Conservation (phyloP, 148 eudicot species). For the Amaranthus palmeri region DNA sequence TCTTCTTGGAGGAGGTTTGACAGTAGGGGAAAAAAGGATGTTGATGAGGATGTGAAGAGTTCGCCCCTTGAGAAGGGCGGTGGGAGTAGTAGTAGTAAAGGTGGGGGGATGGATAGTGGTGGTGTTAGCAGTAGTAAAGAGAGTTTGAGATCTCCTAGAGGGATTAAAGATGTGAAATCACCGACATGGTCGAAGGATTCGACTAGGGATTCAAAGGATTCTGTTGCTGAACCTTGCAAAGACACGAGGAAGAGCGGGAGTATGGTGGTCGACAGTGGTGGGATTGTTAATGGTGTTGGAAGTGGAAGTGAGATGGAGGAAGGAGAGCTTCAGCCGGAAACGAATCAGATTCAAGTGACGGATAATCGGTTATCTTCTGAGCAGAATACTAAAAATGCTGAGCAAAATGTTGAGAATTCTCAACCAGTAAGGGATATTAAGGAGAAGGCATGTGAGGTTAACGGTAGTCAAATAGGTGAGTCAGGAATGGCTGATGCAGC, state of each 20-base stretch:
- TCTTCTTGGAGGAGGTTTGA: slow-evolving; percentile 87
- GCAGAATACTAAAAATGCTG: slow-evolving; percentile 17
- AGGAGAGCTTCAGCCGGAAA: slow-evolving; percentile 91
- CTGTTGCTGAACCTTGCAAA: slow-evolving; percentile 62
- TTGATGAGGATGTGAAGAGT: slow-evolving; percentile 56
- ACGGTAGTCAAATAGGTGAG: slow-evolving; percentile 19
- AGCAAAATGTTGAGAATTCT: slow-evolving; percentile 20
- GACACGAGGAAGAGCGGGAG: slow-evolving; percentile 56
- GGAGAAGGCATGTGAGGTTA: slow-evolving; percentile 18
- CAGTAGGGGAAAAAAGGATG: slow-evolving; percentile 49
- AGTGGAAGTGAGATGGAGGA: slow-evolving; percentile 80
- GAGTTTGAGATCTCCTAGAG: slow-evolving; percentile 50
- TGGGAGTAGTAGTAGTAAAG: slow-evolving; percentile 39
- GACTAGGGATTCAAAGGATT: slow-evolving; percentile 60
- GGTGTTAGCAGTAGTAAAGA: slow-evolving; percentile 37
- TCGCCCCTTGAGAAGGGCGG: slow-evolving; percentile 41
- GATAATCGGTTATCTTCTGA: slow-evolving; percentile 17
- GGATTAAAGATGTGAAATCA: slow-evolving; percentile 56
- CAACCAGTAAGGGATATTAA: slow-evolving; percentile 10
- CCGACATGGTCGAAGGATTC: slow-evolving; percentile 55
- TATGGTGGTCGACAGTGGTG: slow-evolving; percentile 45
- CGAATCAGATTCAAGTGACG: slow-evolving; percentile 32
- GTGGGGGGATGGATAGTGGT: slow-evolving; percentile 44
- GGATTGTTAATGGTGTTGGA: slow-evolving; percentile 30
- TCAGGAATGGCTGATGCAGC: slow-evolving; percentile 6